phyloP scores from a whole-genome alignment of 73 alveolate species.

The Tetrahymena elliotti region DNA sequence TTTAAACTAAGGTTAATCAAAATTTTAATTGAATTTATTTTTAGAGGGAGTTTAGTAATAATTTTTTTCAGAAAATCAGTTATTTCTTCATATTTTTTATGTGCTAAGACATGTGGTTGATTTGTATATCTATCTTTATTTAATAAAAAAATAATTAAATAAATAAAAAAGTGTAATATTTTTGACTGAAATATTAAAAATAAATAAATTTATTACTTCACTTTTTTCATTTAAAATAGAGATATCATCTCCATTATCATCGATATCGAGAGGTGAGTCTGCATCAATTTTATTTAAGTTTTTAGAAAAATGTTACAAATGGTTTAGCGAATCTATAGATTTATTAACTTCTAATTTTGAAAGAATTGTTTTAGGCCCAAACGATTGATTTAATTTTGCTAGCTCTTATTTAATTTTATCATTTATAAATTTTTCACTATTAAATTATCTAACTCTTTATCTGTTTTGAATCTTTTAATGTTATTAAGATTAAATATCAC shows the following conservation, averaged over 20 bases:
- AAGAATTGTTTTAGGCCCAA: not conserved
- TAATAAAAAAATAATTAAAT: too few relatives aligned
- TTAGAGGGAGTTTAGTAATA: too few relatives aligned
- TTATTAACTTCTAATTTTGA: not conserved
- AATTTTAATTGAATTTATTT: too few relatives aligned
- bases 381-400: not conserved
- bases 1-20: too few relatives aligned
- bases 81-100: not conserved
- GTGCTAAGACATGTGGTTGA: not conserved
- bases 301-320: not conserved
- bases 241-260: not conserved
- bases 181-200: not conserved
- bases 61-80: not conserved
- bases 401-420: not conserved
- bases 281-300: not conserved
- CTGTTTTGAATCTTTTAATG: not conserved
- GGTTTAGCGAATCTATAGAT: not conserved
- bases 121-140: not conserved
- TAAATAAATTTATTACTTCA: not conserved
- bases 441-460: not conserved
- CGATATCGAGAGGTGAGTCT: not conserved
- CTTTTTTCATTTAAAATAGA: not conserved
- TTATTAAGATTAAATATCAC: not conserved
- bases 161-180: too few relatives aligned
- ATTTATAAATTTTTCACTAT: not conserved